Conservation (phyloP, 352 stramenopile species). For the Peronosclerospora sorghi region DNA sequence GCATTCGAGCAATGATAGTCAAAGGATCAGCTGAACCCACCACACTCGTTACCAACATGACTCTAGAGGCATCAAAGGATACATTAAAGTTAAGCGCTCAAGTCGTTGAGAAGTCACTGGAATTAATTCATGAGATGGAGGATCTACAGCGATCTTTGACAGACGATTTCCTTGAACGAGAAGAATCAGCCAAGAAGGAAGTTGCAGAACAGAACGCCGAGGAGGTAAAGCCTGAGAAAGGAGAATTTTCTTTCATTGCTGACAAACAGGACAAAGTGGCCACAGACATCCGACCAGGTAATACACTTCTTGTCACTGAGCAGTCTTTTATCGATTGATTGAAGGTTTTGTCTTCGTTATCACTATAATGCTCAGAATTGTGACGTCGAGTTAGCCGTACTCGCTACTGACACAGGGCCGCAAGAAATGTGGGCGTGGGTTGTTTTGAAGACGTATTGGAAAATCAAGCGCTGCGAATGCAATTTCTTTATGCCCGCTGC, state of each 20-base stretch:
- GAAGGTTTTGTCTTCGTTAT: too few species aligned
- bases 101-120: conserved; percentile 49
- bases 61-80: conserved; percentile 35
- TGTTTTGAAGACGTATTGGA: too few species aligned
- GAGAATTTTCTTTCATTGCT: too few species aligned
- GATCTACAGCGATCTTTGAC: conserved; percentile 18
- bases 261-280: neutral
- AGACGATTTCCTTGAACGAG: conserved; percentile 12
- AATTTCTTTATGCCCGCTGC: conserved; percentile 31
- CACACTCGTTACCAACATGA: conserved; percentile 39
- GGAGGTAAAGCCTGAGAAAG: conserved; percentile 4
- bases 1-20: conserved; percentile 17
- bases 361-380: too few species aligned
- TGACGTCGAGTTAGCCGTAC: too few species aligned
- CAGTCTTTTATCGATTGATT: too few species aligned
- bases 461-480: too few species aligned
- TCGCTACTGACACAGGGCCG: too few species aligned
- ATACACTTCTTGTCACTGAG: conserved; percentile 27
- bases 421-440: too few species aligned
- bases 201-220: conserved; percentile 14
- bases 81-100: conserved; percentile 41
- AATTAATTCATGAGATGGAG: conserved; percentile 43
- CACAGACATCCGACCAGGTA: conserved; percentile 24
- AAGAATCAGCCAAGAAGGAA: conserved; percentile 18
- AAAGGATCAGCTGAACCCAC: conserved; percentile 10